Base-by-base conservation (phyloP, 192 early-diverging fungal genomes). In the Spizellomyces sp. region DNA sequence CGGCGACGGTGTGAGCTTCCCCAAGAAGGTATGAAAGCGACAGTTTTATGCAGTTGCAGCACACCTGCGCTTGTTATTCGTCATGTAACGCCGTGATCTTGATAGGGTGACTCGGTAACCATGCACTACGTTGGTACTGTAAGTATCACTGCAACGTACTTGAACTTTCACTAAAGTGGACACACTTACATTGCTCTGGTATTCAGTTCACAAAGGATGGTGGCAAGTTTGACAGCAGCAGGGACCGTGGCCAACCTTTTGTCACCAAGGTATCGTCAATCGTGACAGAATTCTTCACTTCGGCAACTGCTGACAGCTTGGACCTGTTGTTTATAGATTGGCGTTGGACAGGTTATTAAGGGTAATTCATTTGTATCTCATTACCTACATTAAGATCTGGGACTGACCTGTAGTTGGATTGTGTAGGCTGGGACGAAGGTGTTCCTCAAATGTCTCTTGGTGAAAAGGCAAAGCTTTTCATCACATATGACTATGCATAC, bases 391-490 rank as follows among this genome's bases (percentile, higher is more conserved):
- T 36, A 3, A 36, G 27, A 36, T 36, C 27, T n/a, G 27, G 27
- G 27, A 36, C 27, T 36, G 27, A 36, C 27, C 27, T 2, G 27
- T 36, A 36, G n/a, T n/a, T n/a, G n/a, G n/a, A 10, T 21, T 67
- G 9, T 9, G 61, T 9, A 56, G 75, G 79, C 12, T 91, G 92
- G 92, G 89, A 89, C 74, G 84, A 89, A 85, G 96, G 94, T 79
- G 95, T 99, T 60, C 93, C 94, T n/a, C 82, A 95, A 79, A 89
- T 99, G 89, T 93, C 91, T 61, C 73, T 96, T 42, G 95, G 95
- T 72, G 89, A 98, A 85, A 83, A 85, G 69, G 94, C 95, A 58
- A 93, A 80, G 70, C 83, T 99, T 43, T 84, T 82, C 64, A 95
- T 95, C 75, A 68, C 76, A 19, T 77, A 73, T 66, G 76, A 77